phyloP scores from a whole-genome alignment of 2,329 filamentous ascomycete species.

The Cladosporium phlei region DNA sequence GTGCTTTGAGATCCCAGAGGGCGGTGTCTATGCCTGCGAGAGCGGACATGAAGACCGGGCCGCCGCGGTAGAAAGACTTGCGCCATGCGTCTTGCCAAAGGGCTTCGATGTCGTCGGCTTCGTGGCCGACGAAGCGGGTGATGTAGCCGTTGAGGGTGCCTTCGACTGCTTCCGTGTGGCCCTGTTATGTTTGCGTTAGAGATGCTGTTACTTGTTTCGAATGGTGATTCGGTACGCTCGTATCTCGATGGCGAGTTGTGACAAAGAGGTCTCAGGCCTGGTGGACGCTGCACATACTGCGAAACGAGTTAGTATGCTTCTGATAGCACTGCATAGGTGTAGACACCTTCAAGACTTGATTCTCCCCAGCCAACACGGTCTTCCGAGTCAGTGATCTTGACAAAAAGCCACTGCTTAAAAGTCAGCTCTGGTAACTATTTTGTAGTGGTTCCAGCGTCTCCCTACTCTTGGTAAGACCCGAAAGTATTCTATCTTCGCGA shows the following conservation, averaged over 20 bases:
- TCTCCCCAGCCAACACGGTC: slow-evolving; percentile 67
- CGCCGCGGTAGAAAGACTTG: slow-evolving; percentile 64
- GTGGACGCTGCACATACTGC: background rate
- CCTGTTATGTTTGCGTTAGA: slow-evolving; percentile 28
- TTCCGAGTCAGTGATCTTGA: slow-evolving; percentile 65
- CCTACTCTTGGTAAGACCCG: slow-evolving; percentile 57
- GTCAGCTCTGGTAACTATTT: too few species aligned
- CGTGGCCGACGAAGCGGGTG: slow-evolving; percentile 57
- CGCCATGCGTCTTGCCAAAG: slow-evolving; percentile 67
- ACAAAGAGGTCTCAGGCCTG: background rate
- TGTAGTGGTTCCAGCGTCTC: background rate
- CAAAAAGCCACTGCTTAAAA: slow-evolving; percentile 68
- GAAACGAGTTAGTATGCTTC: too few species aligned
- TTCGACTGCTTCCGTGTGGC: slow-evolving; percentile 67
- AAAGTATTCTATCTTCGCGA: slow-evolving; percentile 64
- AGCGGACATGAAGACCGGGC: slow-evolving; percentile 73
- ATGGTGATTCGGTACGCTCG: too few species aligned
- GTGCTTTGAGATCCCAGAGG: slow-evolving; percentile 70
- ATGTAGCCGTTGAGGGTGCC: slow-evolving; percentile 64
- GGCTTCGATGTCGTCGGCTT: slow-evolving; percentile 72
- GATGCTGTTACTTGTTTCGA: background rate
- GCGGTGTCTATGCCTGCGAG: slow-evolving; percentile 72
- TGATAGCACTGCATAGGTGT: too few species aligned
- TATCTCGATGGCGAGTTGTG: too few species aligned
- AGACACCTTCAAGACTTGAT: slow-evolving; percentile 55